Conservation (phyloP, 163 green algal genomes). For the Chloromonas sp. region DNA sequence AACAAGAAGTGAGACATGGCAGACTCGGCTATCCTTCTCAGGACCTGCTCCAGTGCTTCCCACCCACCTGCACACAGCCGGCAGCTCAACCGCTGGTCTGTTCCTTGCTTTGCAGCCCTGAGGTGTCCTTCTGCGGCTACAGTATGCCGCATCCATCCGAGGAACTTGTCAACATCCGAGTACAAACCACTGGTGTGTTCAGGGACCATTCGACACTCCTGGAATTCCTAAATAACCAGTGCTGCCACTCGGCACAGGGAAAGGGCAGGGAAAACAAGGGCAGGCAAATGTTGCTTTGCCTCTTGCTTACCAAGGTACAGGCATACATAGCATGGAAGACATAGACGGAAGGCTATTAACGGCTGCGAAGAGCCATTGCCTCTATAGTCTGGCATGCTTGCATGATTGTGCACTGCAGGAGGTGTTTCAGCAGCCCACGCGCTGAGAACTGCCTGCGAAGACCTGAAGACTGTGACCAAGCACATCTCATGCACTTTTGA, state of each 20-base stretch:
- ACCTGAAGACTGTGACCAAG: neutral
- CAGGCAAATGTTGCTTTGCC: neutral
- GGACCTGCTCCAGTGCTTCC: too few species aligned
- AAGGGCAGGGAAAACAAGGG: too few species aligned
- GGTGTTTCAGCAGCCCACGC: constrained; percentile 3
- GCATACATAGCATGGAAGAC: too few species aligned
- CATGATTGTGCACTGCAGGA: neutral
- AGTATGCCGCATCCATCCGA: constrained; percentile 81
- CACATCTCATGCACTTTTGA: neutral
- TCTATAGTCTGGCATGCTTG: neutral
- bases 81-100: neutral
- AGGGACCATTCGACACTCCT: neutral
- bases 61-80: neutral
- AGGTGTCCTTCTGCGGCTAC: constrained; percentile 77
- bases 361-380: too few species aligned
- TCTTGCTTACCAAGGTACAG: neutral
- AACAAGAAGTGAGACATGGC: constrained; percentile 65
- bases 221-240: too few species aligned
- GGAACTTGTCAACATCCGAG: constrained; percentile 70
- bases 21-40: neutral
- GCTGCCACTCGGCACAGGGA: too few species aligned
- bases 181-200: constrained; percentile 72
- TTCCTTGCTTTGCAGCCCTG: constrained; percentile 41
- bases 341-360: too few species aligned
- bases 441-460: neutral